Conservation (phyloP, 352 stramenopile species). For the Pythium plurisporium region DNA sequence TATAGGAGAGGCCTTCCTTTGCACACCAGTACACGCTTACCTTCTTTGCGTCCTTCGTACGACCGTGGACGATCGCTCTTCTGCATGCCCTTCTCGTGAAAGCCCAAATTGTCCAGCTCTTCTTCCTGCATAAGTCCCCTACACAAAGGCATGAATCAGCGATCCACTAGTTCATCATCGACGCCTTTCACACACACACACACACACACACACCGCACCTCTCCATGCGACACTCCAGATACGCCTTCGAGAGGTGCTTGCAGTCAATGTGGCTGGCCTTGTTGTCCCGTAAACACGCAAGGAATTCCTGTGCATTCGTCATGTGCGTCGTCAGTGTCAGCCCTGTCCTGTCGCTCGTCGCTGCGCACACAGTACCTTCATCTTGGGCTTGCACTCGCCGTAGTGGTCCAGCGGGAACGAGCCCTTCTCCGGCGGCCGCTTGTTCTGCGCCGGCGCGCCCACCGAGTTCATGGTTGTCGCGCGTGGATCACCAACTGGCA, state of each 20-base stretch:
- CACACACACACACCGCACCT: conserved; percentile 45
- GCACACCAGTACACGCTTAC: conserved; percentile 6
- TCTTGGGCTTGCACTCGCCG: conserved; percentile 84
- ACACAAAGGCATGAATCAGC: background rate
- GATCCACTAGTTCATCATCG: background rate
- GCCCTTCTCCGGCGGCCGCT: conserved; percentile 85
- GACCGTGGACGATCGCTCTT: conserved; percentile 40
- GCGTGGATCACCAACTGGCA: background rate
- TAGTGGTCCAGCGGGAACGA: conserved; percentile 90
- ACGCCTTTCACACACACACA: background rate
- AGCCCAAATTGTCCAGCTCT: conserved; percentile 78
- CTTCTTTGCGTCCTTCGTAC: conserved; percentile 72
- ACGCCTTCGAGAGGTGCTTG: conserved; percentile 85
- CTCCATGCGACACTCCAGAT: conserved; percentile 88
- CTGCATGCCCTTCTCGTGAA: conserved; percentile 77
- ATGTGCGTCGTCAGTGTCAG: too few relatives aligned
- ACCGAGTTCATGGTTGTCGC: conserved; percentile 70
- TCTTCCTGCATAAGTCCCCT: conserved; percentile 84
- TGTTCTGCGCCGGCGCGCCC: conserved; percentile 59
- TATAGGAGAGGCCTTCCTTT: too few relatives aligned
- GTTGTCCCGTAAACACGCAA: conserved; percentile 81
- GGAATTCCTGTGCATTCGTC: conserved; percentile 52
- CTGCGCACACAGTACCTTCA: too few relatives aligned
- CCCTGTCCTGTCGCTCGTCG: too few relatives aligned
- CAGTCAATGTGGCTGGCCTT: conserved; percentile 85